Conservation (phyloP, 495 filamentous ascomycete genomes). For the Immersiella caudata region DNA sequence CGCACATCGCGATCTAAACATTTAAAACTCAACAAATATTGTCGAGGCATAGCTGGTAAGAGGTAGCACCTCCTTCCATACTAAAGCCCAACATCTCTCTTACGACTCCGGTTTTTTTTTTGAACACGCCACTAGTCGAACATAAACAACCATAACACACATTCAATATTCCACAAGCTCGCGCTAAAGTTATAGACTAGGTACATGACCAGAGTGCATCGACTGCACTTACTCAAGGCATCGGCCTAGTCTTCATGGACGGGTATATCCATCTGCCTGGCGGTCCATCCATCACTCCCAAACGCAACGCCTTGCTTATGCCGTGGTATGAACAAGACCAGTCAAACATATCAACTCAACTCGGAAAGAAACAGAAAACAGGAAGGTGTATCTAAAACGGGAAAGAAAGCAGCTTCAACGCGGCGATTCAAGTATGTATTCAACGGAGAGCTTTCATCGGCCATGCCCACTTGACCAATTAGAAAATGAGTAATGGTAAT, state of each 20-base stretch:
- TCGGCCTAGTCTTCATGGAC: not conserved
- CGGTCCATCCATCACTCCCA: not conserved
- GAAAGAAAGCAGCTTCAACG: not conserved
- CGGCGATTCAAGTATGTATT: not conserved
- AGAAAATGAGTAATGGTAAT: slow-evolving; percentile 8
- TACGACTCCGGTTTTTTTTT: too few species aligned
- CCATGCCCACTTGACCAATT: slow-evolving; percentile 20
- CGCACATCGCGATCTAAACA: too few species aligned
- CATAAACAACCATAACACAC: not conserved
- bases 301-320: slow-evolving; percentile 27
- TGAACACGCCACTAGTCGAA: too few species aligned
- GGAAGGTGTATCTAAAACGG: not conserved
- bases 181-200: not conserved
- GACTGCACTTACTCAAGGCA: not conserved
- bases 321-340: slow-evolving; percentile 22
- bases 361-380: not conserved
- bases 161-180: not conserved
- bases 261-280: not conserved
- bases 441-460: slow-evolving; percentile 14
- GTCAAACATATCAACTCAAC: not conserved
- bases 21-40: too few species aligned
- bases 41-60: too few species aligned
- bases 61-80: too few species aligned
- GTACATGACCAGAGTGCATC: not conserved
- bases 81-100: too few species aligned